Conservation (phyloP, 2,329 filamentous ascomycete species). For the Thyridium curvatum region DNA sequence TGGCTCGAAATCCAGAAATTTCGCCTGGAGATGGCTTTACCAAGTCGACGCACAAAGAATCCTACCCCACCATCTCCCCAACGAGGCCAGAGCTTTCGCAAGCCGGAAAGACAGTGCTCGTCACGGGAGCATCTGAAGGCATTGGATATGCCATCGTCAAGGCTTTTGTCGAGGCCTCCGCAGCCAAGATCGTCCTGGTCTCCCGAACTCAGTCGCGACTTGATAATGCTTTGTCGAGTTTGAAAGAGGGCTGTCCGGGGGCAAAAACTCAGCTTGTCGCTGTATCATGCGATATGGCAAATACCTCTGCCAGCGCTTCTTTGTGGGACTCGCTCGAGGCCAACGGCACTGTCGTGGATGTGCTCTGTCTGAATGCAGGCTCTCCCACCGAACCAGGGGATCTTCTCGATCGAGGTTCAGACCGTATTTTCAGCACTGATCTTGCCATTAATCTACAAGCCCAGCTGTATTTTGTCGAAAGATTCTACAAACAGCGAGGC, state of each 20-base stretch:
- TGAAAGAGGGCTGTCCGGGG: too few species aligned
- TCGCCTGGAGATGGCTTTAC: too few species aligned
- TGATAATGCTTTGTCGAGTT: too few species aligned
- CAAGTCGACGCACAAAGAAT: slow-evolving; percentile 12
- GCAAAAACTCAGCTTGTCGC: too few species aligned
- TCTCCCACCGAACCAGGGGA: too few species aligned
- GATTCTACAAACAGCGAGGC: slow-evolving; percentile 25
- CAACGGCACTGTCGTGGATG: slow-evolving; percentile 16
- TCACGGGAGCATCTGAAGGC: slow-evolving; percentile 8
- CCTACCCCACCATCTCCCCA: slow-evolving; percentile 30
- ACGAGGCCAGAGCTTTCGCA: slow-evolving; percentile 29
- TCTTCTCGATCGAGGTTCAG: too few species aligned
- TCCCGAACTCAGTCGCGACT: slow-evolving; percentile 2
- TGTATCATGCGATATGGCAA: too few species aligned
- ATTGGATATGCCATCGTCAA: slow-evolving; percentile 9
- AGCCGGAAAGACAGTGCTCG: slow-evolving; percentile 28
- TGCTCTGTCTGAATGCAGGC: slow-evolving; percentile 25
- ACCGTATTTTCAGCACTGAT: slow-evolving; percentile 7
- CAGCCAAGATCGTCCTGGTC: slow-evolving; percentile 6
- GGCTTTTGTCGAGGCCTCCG: slow-evolving; percentile 4
- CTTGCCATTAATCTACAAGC: slow-evolving; percentile 21
- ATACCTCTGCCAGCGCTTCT: too few species aligned
- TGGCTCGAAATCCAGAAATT: too few species aligned
- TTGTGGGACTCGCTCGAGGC: slow-evolving; percentile 3
- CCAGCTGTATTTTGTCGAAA: slow-evolving; percentile 20